Evolutionary conservation across 2,329 filamentous ascomycete species (phyloP), one percentile per base, ranked within the genome.

Genomic region (Monosporascus sp.): DNA sequence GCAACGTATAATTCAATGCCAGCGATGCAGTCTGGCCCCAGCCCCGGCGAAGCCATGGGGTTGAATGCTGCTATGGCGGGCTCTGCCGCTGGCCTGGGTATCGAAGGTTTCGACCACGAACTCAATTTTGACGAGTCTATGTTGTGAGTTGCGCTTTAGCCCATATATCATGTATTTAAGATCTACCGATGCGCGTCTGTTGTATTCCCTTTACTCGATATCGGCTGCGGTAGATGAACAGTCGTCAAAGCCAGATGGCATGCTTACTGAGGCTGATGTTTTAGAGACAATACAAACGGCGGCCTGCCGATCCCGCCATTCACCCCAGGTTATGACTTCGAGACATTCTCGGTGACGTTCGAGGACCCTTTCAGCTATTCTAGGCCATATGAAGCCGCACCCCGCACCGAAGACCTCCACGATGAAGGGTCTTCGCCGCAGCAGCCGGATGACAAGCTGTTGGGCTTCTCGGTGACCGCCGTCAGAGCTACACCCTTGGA

Each of bases 401-500:
- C 73, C 46, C 70, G 71, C 51, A 68, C 62, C 52, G 74, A 80
- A 64, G 67, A 72, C 53, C 67, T 76, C 52, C 67, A 68, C 54
- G 62, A 64, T 60, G 71, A 80, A 58, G 74, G 73, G 37, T 71
- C 75, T 1, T 80, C 80, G 14, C 76, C 79, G 24, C 76, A 79
- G 57, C 80, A 84, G 57, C 77, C 82, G 17, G 83, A 86, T 64
- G 83, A 85, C 64, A 87, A 91, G 69, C 78, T 91, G 24, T 78
- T 92, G n/a, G 82, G 86, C 62, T 91, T 92, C 71, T 86, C 85
- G 1, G 74, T 82, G 11, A 81, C 85, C 1, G 74, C 79, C 35
- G 76, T 84, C 62, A 83, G 80, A 60, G 75, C 78, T 37, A 79
- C 80, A 4, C 73, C 90, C 7, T 70, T 90, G 48, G 87, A 89